Evolutionary conservation across 2,329 filamentous ascomycete species (phyloP).

Genomic region (Apiospora kogelbergensis): DNA sequence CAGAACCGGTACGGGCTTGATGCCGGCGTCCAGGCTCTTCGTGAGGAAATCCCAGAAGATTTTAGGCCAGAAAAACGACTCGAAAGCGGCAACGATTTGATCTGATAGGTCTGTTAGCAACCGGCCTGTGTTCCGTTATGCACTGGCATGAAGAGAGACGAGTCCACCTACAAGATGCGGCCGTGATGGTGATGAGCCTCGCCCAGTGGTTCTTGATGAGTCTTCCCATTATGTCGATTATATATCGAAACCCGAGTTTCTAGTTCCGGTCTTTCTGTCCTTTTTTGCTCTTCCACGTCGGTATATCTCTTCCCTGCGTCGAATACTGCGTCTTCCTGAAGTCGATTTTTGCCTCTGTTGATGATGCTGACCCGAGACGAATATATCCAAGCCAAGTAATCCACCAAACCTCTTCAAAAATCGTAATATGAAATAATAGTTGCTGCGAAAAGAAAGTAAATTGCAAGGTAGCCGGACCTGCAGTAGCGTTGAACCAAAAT

Average conservation of each 20-base stretch:
- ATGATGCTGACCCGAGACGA: constrained; percentile 12
- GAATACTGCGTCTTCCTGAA: not conserved
- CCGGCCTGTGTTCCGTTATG: not conserved
- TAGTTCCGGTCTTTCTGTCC: constrained; percentile 13
- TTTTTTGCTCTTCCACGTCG: constrained; percentile 7
- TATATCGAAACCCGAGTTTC: constrained; percentile 12
- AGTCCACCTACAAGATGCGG: constrained; percentile 54
- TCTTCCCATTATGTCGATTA: constrained; percentile 72
- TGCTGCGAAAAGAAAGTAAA: constrained; percentile 29
- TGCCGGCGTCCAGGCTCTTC: constrained; percentile 80
- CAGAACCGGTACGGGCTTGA: constrained; percentile 83
- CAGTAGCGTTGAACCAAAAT: constrained; percentile 36
- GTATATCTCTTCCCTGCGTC: constrained; percentile 18
- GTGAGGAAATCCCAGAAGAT: constrained; percentile 98
- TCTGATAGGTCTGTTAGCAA: constrained; percentile 50
- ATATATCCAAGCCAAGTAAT: constrained; percentile 11
- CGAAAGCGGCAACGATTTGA: constrained; percentile 79
- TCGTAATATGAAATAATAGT: constrained; percentile 23
- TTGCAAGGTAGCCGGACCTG: constrained; percentile 55
- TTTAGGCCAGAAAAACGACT: constrained; percentile 97
- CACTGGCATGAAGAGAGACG: not conserved
- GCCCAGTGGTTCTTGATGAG: constrained; percentile 99
- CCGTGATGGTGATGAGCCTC: constrained; percentile 86
- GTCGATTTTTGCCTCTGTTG: not conserved
- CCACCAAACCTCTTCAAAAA: constrained; percentile 15